Evolutionary conservation across 805 yeast genomes (phyloP).

Genomic region (Zygosaccharomyces siamensis): DNA sequence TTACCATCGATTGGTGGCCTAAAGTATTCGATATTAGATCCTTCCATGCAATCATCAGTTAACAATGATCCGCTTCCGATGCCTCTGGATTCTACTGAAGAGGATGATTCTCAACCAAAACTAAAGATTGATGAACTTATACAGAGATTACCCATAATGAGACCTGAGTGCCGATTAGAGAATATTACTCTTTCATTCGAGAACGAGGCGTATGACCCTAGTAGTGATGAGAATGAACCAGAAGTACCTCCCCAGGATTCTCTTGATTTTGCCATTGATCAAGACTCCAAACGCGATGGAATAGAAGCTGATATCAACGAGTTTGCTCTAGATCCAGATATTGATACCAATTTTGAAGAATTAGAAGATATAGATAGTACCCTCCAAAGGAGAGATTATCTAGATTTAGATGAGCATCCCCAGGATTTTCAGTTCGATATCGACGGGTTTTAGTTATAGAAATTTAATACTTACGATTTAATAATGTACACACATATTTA

Average conservation of each 20-base stretch:
- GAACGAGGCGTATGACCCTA: conserved; percentile 15
- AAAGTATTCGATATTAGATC: conserved; percentile 21
- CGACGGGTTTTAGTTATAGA: conserved; percentile 12
- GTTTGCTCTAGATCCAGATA: conserved; percentile 12
- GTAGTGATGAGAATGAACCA: conserved; percentile 9
- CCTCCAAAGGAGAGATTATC: conserved; percentile 32
- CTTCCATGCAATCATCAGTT: background rate
- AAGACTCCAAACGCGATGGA: conserved; percentile 3
- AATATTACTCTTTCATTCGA: conserved; percentile 32
- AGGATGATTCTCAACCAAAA: conserved; percentile 3
- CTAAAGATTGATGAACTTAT: conserved; percentile 29
- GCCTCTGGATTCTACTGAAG: conserved; percentile 6
- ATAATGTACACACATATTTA: conserved; percentile 12
- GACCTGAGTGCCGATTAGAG: conserved; percentile 31
- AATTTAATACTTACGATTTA: conserved; percentile 4
- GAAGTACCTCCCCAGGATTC: conserved; percentile 6
- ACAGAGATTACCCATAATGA: conserved; percentile 37
- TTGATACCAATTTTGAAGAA: conserved; percentile 28
- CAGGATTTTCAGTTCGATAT: conserved; percentile 10
- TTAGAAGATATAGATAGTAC: conserved; percentile 33
- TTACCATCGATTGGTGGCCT: conserved; percentile 28
- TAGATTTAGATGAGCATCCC: conserved; percentile 23
- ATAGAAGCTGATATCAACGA: conserved; percentile 2
- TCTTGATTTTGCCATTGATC: conserved; percentile 7
- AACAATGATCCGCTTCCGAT: conserved; percentile 16